Conservation (phyloP, 352 stramenopile species). For the Pythium plurisporium region DNA sequence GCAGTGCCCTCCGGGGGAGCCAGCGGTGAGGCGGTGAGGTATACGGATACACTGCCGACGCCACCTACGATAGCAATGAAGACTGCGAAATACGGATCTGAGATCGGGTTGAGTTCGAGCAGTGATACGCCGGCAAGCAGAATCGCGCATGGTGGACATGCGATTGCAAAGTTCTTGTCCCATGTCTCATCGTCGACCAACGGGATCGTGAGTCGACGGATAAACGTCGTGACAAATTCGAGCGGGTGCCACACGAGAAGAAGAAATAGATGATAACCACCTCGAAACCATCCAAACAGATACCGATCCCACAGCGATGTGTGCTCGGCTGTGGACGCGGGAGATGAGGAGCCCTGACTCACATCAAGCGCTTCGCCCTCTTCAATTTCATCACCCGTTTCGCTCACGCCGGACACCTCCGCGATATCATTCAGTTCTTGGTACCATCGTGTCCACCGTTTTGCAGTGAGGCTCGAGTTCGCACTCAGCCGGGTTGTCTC, state of each 20-base stretch:
- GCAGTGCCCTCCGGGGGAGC: slow-evolving; percentile 40
- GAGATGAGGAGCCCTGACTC: neutral
- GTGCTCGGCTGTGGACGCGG: neutral
- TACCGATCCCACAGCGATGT: slow-evolving; percentile 13
- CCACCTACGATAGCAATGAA: slow-evolving; percentile 40
- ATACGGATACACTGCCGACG: slow-evolving; percentile 36
- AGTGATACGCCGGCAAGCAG: slow-evolving; percentile 50
- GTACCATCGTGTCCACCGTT: slow-evolving; percentile 66
- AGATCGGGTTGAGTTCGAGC: slow-evolving; percentile 41
- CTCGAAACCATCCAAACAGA: slow-evolving; percentile 18
- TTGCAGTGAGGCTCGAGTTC: slow-evolving; percentile 49
- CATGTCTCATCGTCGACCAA: slow-evolving; percentile 78
- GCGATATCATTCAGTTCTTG: slow-evolving; percentile 55
- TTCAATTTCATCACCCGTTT: slow-evolving; percentile 22
- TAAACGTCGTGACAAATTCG: slow-evolving; percentile 61
- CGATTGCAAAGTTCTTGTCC: slow-evolving; percentile 67
- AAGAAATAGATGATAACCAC: slow-evolving; percentile 32
- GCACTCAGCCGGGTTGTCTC: slow-evolving; percentile 52
- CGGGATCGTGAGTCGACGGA: slow-evolving; percentile 68
- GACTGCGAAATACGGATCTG: slow-evolving; percentile 42
- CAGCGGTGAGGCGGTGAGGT: slow-evolving; percentile 21
- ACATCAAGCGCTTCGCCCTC: slow-evolving; percentile 10
- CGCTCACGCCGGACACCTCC: slow-evolving; percentile 37
- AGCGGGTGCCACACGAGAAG: slow-evolving; percentile 66
- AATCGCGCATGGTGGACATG: slow-evolving; percentile 61